A percentile compares a stretch with the other conserved stretches of the same genome.
These are phyloP conservation scores for Pseudohyphozyma bogoriensis DNA, from an alignment of 768 basidiomycete species.

Conservation along the genomic window DNA sequence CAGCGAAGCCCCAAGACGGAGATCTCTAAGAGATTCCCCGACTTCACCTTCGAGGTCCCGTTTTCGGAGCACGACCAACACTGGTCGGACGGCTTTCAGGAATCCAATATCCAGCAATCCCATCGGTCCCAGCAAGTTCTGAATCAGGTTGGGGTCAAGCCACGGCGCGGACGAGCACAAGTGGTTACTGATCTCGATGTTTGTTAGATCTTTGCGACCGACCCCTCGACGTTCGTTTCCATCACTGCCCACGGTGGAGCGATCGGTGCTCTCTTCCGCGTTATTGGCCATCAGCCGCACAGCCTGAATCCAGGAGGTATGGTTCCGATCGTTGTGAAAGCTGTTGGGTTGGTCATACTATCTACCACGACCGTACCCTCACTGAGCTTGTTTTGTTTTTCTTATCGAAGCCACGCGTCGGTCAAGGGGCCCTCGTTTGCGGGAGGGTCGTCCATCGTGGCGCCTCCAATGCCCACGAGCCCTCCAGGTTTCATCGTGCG, in stretches of 20 bases:
- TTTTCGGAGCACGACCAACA: conserved; percentile 34
- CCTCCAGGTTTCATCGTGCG: too few relatives aligned
- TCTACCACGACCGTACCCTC: too few relatives aligned
- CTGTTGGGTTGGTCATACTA: too few relatives aligned
- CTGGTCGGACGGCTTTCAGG: conserved; percentile 28
- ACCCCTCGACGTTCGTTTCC: conserved; percentile 27
- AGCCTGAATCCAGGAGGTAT: conserved; percentile 29
- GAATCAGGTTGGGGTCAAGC: conserved; percentile 17
- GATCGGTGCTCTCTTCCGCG: conserved; percentile 29
- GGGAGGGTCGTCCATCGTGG: too few relatives aligned
- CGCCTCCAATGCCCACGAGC: too few relatives aligned
- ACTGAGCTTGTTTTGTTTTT: too few relatives aligned
- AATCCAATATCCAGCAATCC: conserved; percentile 20
- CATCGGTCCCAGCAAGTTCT: conserved; percentile 23
- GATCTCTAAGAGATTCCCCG: conserved; percentile 20
- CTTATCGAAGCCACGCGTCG: too few relatives aligned
- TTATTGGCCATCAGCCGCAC: conserved; percentile 27
- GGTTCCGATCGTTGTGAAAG: conserved; percentile 32
- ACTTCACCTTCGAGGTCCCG: conserved; percentile 26
- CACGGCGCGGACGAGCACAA: too few relatives aligned
- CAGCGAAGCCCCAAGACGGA: conserved; percentile 24
- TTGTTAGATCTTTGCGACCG: conserved; percentile 27
- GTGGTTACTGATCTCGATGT: not conserved
- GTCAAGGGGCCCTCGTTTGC: too few relatives aligned
- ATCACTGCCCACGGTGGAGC: conserved; percentile 34